A percentile compares a stretch with the other conserved stretches of the same genome.
These are phyloP conservation scores for Aeschynomene evenia DNA, from an alignment of 306 rosid species.

Conservation along the genomic window DNA sequence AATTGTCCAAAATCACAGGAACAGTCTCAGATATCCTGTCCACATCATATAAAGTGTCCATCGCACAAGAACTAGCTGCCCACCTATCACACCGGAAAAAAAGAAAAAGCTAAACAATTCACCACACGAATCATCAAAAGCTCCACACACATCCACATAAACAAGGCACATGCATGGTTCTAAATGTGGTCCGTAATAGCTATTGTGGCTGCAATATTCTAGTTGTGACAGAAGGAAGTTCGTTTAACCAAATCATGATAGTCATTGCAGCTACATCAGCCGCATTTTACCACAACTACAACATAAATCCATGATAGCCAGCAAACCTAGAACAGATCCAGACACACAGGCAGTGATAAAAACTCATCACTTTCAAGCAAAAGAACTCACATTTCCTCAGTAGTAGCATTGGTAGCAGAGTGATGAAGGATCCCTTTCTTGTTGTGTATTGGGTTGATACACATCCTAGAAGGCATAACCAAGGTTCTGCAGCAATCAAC, in stretches of 20 bases:
- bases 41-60: conserved; percentile 82
- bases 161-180: too few species aligned
- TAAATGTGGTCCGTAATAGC: neutral
- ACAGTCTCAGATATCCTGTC: conserved; percentile 69
- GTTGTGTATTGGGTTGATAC: conserved; percentile 88
- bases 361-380: neutral
- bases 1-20: conserved; percentile 85
- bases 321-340: neutral
- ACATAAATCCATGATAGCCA: neutral
- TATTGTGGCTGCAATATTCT: too few species aligned
- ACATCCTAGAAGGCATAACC: conserved; percentile 96
- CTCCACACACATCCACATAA: neutral
- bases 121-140: neutral
- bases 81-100: conserved; percentile 66
- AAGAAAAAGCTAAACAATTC: conserved; percentile 29
- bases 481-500: conserved; percentile 66
- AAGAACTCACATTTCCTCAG: conserved; percentile 64
- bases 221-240: neutral
- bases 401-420: conserved; percentile 40
- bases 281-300: neutral
- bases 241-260: neutral
- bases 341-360: neutral
- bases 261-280: neutral
- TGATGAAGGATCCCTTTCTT: conserved; percentile 81
- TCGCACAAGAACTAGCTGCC: conserved; percentile 76